Evolutionary conservation across 2,329 filamentous ascomycete species (phyloP), one percentile per base, ranked within the genome.

Genomic region (Bipolaris cookei): DNA sequence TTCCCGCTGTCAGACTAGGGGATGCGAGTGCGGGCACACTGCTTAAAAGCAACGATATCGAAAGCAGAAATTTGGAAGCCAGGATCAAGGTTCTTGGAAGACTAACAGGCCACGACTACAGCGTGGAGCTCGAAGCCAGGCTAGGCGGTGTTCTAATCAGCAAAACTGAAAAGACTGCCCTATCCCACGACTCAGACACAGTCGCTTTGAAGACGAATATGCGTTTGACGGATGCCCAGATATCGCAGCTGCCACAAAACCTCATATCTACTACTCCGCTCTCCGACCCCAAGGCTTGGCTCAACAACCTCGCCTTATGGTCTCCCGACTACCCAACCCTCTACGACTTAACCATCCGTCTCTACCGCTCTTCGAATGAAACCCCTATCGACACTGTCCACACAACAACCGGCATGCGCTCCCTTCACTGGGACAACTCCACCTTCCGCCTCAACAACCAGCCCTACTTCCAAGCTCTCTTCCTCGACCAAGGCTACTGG

Each of bases 401-500:
- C 28, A 89, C 86, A 0, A 84, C 82, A 2, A 84, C 84, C 0
- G 87, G 88, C 1, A 86, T 88, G 82, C 81, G 86, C 16, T 84
- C 80, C 10, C 77, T 88, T 6, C 77, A 83, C 58, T 90, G 87
- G 87, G 81, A 77, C 16, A 83, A 88, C 59, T 80, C 83, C 0
- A 83, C 84, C 0, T 86, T 88, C 78, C 78, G 83, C 6, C 79
- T 88, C 20, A 88, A 88, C 68, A 81, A 79, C 55, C 78, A 77
- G 52, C 85, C 85, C 2, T 82, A 85, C 62, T 88, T 88, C 77
- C 86, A 88, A 68, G 81, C 83, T 11, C 76, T 88, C 1, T 80
- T 81, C 46, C 79, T 88, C 10, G 86, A 88, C 70, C 85, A 88
- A 71, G 85, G 86, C 39, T 88, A 88, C 76, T 88, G 86, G 86